Base-by-base conservation (phyloP, 306 rosid genomes). In the Prunus mira region DNA sequence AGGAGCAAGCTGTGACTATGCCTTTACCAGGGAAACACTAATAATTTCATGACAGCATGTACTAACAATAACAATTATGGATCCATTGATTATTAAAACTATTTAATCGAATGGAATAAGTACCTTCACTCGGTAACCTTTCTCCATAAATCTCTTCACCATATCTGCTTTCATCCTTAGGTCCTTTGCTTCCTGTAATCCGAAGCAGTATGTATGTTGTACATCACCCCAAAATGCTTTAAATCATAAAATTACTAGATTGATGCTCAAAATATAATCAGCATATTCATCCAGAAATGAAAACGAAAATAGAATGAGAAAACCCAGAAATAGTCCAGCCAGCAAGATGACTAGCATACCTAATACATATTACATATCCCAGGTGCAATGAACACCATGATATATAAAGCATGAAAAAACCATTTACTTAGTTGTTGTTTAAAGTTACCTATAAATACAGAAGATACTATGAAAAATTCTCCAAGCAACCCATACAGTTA, bases 91-190 rank as follows among this genome's bases (percentile, higher is more conserved):
- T 19, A 10, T 9, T 20, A 27, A 3, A 47, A 61, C 24, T 19
- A 15, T 69, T 62, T 7, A 72, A 38, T 27, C 22, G 12, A 56
- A 54, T 11, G 50, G 65, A 64, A 78, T 58, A 65, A 70, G 74
- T 86, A 96, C 99, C 99, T 91, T 96, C 79, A 96, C 99, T 46
- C 92, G 89, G 72, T 91, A 92, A 67, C 98, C 98, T 52, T 86
- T 88, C 51, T 91, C 98, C 97, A 89, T 91, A 64, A 92, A 79
- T 86, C 87, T 89, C 85, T 17, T 89, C 52, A 89, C 80, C 85
- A 74, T 82, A 49, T 88, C 95, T 73, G 96, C 93, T 86, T 96
- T 96, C 87, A 82, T 86, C 87, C 82, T 88, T 67, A 96, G 83
- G 84, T 96, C 99, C 83, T 89, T 91, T 56, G 81, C 70, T 79